phyloP scores from a whole-genome alignment of 495 filamentous ascomycete genomes.

The Aspergillus sparsus region DNA sequence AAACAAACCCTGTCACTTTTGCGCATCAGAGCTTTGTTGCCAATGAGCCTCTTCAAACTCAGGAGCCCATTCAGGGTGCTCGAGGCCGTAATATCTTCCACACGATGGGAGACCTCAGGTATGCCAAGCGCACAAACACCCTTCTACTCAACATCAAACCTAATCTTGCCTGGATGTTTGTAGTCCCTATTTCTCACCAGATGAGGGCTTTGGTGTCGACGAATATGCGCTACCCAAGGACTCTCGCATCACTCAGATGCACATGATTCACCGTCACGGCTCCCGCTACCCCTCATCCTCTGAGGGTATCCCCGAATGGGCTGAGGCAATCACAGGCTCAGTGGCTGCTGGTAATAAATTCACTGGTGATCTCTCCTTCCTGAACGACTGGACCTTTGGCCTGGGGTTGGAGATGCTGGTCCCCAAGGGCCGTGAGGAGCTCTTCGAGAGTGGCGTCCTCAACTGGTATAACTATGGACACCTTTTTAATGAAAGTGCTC shows the following conservation, averaged over 20 bases:
- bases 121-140: not conserved
- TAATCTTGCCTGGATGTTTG: too few relatives aligned
- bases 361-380: slow-evolving; percentile 48
- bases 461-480: slow-evolving; percentile 63
- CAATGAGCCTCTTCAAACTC: slow-evolving; percentile 59
- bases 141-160: not conserved
- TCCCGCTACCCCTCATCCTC: slow-evolving; percentile 42
- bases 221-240: slow-evolving; percentile 58
- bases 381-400: slow-evolving; percentile 52
- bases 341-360: slow-evolving; percentile 38
- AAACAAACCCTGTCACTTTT: slow-evolving; percentile 56
- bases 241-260: slow-evolving; percentile 56
- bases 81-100: slow-evolving; percentile 56
- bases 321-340: slow-evolving; percentile 33
- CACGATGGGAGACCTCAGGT: slow-evolving; percentile 52
- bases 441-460: slow-evolving; percentile 53
- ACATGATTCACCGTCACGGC: slow-evolving; percentile 49
- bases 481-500: slow-evolving; percentile 53
- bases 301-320: slow-evolving; percentile 27
- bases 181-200: slow-evolving; percentile 27
- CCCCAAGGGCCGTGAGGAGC: slow-evolving; percentile 50
- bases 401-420: slow-evolving; percentile 52
- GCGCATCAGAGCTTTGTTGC: slow-evolving; percentile 50
- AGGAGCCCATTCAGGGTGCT: slow-evolving; percentile 54
- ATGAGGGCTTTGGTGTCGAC: slow-evolving; percentile 54